Conservation (phyloP, 495 filamentous ascomycete genomes). For the Acidomyces sp. region DNA sequence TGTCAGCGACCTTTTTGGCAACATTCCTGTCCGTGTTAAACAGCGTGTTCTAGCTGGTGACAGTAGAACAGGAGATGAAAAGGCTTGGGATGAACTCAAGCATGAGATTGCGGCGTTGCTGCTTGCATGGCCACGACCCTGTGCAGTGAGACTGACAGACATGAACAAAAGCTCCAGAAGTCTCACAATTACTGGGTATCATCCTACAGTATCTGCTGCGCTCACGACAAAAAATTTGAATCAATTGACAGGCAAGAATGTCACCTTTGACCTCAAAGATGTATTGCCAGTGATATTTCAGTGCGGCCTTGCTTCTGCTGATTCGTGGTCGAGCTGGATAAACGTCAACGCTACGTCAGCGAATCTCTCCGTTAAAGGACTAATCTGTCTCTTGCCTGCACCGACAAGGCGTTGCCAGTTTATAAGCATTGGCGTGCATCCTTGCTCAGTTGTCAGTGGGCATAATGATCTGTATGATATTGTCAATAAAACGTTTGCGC, state of each 20-base stretch:
- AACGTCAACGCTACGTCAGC: constrained; percentile 49
- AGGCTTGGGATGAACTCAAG: constrained; percentile 57
- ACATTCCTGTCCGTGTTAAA: constrained; percentile 93
- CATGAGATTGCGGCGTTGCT: constrained; percentile 47
- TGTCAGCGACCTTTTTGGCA: constrained; percentile 82
- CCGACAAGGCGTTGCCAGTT: constrained; percentile 66
- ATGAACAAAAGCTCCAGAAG: constrained; percentile 2
- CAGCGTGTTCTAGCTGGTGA: constrained; percentile 44
- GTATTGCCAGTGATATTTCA: constrained; percentile 46
- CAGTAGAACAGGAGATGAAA: constrained; percentile 44
- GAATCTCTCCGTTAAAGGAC: constrained; percentile 47
- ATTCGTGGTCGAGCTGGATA: constrained; percentile 47
- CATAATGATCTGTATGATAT: constrained; percentile 63
- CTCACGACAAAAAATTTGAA: constrained; percentile 14
- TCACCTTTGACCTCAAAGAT: constrained; percentile 12
- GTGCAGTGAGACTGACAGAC: constrained; percentile 29
- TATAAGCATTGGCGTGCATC: constrained; percentile 52
- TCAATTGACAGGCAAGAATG: background rate
- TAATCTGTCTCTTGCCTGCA: constrained; percentile 55
- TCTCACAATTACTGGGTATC: background rate
- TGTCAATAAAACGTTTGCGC: constrained; percentile 62
- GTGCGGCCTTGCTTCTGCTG: constrained; percentile 43
- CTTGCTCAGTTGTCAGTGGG: constrained; percentile 33
- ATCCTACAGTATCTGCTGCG: constrained; percentile 1
- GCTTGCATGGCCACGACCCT: constrained; percentile 44